phyloP scores from a whole-genome alignment of 345 rosid species.

The Eucalyptus albens region DNA sequence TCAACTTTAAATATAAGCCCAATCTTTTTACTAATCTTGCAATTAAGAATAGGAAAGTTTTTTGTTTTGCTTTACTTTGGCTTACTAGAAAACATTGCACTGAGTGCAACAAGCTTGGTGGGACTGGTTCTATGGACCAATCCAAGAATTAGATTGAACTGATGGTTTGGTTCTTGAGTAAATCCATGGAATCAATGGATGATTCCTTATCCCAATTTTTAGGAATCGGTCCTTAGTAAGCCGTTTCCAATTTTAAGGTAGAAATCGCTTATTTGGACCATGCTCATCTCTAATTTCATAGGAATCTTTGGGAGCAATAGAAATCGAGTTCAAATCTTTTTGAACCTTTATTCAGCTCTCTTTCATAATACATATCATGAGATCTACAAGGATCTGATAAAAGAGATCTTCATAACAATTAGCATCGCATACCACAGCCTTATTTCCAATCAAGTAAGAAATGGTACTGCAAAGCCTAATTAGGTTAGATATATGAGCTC shows the following conservation, averaged over 20 bases:
- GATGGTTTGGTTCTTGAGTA: accelerated
- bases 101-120: no score
- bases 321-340: not conserved
- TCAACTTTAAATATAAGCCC: no score
- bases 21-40: no score
- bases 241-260: no score
- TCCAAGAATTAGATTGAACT: no score
- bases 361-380: not conserved
- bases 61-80: no score
- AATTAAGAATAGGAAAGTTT: no score
- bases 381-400: not conserved
- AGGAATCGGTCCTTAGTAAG: no score
- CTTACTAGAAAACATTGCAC: no score
- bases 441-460: not conserved
- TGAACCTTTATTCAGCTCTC: not conserved
- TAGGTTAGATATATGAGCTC: not conserved
- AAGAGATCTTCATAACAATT: not conserved
- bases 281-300: not conserved
- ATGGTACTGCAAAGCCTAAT: not conserved
- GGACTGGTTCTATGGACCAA: no score
- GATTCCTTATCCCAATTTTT: no score
- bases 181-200: no score
- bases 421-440: not conserved
- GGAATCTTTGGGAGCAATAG: not conserved
- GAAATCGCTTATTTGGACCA: accelerated